A percentile compares a stretch with the other conserved stretches of the same genome.
Evolutionary conservation across 2,329 filamentous ascomycete species (phyloP).

Genomic region (Fusarium avenaceum): DNA sequence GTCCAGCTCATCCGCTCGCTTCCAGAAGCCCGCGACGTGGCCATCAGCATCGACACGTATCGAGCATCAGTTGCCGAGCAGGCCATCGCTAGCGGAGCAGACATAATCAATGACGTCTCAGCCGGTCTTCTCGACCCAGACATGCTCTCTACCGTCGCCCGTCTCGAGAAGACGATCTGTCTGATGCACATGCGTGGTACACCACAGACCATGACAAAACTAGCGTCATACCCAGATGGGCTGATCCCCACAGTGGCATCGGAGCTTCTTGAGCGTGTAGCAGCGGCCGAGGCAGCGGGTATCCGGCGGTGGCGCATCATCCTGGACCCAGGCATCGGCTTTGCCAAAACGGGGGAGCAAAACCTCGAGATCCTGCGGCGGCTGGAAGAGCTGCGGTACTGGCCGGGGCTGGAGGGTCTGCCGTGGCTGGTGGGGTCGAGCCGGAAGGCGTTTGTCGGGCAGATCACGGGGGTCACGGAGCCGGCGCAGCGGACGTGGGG

Average conservation of each 20-base stretch:
- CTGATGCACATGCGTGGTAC: conserved; percentile 96
- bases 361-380: conserved; percentile 84
- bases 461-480: conserved; percentile 80
- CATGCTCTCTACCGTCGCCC: conserved; percentile 86
- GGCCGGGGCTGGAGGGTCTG: conserved; percentile 74
- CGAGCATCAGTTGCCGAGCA: conserved; percentile 84
- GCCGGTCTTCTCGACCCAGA: conserved; percentile 81
- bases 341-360: conserved; percentile 85
- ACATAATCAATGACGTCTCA: conserved; percentile 96
- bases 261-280: conserved; percentile 79
- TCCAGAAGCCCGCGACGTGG: conserved; percentile 72
- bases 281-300: conserved; percentile 82
- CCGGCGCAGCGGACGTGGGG: conserved; percentile 82
- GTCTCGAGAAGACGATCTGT: conserved; percentile 80
- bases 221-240: conserved; percentile 77
- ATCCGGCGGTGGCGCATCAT: conserved; percentile 94
- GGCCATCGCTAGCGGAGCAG: conserved; percentile 82
- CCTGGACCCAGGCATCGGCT: conserved; percentile 93
- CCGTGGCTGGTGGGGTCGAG: conserved; percentile 93
- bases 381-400: conserved; percentile 73
- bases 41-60: conserved; percentile 93
- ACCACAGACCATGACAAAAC: conserved; percentile 81
- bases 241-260: conserved; percentile 73
- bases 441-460: conserved; percentile 89
- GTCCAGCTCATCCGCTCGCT: conserved; percentile 78